Conservation (phyloP, 176 grass and related monocot species). For the Musa beccarii region DNA sequence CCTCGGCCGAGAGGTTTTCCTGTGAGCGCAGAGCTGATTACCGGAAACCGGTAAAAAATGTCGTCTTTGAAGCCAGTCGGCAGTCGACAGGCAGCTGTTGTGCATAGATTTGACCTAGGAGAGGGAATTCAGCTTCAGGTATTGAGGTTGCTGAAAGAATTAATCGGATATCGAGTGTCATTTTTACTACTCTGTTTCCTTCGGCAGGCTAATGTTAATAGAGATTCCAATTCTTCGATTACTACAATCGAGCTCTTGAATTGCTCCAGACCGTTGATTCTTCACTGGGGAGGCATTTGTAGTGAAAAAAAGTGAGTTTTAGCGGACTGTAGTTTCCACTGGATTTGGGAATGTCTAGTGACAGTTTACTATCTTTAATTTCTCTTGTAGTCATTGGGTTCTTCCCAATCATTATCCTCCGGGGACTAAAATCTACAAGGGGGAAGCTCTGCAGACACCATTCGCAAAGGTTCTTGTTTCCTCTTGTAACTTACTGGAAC, state of each 20-base stretch:
- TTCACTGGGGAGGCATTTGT: conserved; percentile 13
- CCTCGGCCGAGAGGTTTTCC: not conserved
- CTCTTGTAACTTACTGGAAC: not conserved
- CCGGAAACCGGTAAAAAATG: not conserved
- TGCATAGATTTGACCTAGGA: not conserved
- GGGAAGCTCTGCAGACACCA: conserved; percentile 9
- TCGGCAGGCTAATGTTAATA: not conserved
- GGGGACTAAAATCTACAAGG: conserved; percentile 10
- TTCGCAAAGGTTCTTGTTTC: conserved; percentile 12
- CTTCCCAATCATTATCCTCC: conserved; percentile 2
- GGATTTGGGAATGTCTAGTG: not conserved
- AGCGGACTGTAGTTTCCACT: not conserved
- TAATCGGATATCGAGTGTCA: not conserved
- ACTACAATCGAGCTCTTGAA: not conserved
- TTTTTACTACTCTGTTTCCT: conserved; percentile 1
- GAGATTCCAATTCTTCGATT: not conserved
- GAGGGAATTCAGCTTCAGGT: not conserved
- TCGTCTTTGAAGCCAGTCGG: not conserved
- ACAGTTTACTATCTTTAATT: not conserved
- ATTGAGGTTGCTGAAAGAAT: not conserved
- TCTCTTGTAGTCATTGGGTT: not conserved
- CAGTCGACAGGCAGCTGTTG: not conserved
- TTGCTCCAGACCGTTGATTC: conserved; percentile 1
- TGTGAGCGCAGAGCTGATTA: not conserved
- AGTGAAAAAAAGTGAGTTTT: conserved; percentile 5